Conservation (phyloP, 1,284 basidiomycete genomes). For the Cryptococcus sp. region DNA sequence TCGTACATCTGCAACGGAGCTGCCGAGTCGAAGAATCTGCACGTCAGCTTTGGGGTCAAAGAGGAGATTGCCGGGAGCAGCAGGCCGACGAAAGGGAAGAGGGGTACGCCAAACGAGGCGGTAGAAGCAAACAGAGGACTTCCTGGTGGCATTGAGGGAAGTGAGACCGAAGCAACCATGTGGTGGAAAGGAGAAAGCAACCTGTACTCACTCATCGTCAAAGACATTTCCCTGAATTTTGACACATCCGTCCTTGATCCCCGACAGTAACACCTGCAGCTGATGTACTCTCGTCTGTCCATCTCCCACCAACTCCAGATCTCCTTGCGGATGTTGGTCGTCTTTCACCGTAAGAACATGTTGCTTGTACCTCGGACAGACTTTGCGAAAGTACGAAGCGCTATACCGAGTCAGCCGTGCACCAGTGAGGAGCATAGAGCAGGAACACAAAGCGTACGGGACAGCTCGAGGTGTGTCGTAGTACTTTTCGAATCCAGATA, state of each 20-base stretch:
- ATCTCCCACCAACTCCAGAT: constrained; percentile 22
- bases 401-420: constrained; percentile 10
- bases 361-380: constrained; percentile 22
- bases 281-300: constrained; percentile 31
- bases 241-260: constrained; percentile 33
- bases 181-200: too few relatives aligned
- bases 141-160: too few relatives aligned
- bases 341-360: constrained; percentile 19
- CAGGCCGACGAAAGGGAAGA: too few relatives aligned
- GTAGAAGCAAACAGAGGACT: too few relatives aligned
- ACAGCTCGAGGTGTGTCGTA: constrained; percentile 35
- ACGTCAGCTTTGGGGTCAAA: too few relatives aligned
- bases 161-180: too few relatives aligned
- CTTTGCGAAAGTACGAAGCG: constrained; percentile 18
- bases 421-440: not conserved
- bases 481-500: constrained; percentile 39
- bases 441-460: constrained; percentile 25
- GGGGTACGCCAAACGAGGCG: too few relatives aligned
- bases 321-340: constrained; percentile 21
- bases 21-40: constrained; percentile 40
- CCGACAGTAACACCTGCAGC: constrained; percentile 25
- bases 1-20: constrained; percentile 35
- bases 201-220: constrained; percentile 37
- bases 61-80: too few relatives aligned
- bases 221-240: constrained; percentile 40